These are phyloP conservation scores for Ligustrum vulgare DNA, from an alignment of 257 asterid genomes.

Conservation along the genomic window DNA sequence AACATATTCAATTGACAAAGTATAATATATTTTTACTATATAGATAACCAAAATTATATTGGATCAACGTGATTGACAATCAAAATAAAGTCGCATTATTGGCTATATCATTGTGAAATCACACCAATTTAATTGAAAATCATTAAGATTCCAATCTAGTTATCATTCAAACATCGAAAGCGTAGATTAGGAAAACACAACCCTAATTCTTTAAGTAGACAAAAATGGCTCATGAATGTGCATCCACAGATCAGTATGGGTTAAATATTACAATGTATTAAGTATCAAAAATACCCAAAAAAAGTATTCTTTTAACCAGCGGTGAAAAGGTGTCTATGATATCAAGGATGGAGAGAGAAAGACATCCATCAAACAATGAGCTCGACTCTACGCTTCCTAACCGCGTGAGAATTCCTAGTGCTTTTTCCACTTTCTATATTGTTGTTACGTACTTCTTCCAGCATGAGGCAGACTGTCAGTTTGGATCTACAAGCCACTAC, in stretches of 20 bases:
- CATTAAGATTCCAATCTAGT: not conserved
- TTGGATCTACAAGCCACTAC: conserved; percentile 15
- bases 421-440: conserved; percentile 23
- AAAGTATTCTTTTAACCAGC: conserved; percentile 16
- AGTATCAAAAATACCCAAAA: conserved; percentile 21
- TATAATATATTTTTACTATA: too few relatives aligned
- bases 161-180: not conserved
- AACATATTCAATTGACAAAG: too few relatives aligned
- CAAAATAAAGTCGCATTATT: too few relatives aligned
- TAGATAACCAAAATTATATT: too few relatives aligned
- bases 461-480: conserved; percentile 26
- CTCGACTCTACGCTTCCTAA: conserved; percentile 28
- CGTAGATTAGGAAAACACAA: not conserved
- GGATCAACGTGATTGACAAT: too few relatives aligned
- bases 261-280: too few relatives aligned
- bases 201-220: conserved; percentile 37
- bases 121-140: too few relatives aligned
- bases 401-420: conserved; percentile 17
- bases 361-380: conserved; percentile 46
- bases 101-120: too few relatives aligned
- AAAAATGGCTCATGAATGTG: too few relatives aligned
- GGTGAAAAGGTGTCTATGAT: conserved; percentile 16
- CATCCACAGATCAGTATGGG: too few relatives aligned
- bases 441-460: conserved; percentile 20
- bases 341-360: conserved; percentile 26